phyloP scores from a whole-genome alignment of 1,284 basidiomycete species.

The Puccinia hordei region DNA sequence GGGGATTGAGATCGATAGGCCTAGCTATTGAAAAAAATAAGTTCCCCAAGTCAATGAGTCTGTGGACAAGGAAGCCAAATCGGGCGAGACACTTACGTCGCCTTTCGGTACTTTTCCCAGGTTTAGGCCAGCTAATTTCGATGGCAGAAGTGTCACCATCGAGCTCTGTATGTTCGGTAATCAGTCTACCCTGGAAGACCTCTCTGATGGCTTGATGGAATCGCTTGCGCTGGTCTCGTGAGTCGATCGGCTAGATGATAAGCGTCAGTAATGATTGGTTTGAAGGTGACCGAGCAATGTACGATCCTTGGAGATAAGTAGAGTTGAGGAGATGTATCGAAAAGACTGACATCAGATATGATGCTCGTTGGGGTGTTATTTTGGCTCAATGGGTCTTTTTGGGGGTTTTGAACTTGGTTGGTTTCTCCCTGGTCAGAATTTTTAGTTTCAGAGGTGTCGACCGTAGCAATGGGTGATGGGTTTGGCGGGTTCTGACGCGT shows the following conservation, averaged over 20 bases:
- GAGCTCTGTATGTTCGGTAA: slow-evolving; percentile 70
- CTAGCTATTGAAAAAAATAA: slow-evolving; percentile 38
- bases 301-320: slow-evolving; percentile 2
- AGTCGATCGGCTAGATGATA: slow-evolving; percentile 70
- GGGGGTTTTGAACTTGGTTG: neutral
- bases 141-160: slow-evolving; percentile 21
- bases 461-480: neutral
- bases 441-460: neutral
- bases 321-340: neutral
- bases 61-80: neutral
- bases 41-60: neutral
- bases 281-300: neutral
- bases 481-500: neutral
- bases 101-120: slow-evolving; percentile 33
- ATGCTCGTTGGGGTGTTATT: neutral
- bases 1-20: slow-evolving; percentile 56
- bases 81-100: slow-evolving; percentile 27
- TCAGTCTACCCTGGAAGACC: slow-evolving; percentile 77
- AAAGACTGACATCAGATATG: slow-evolving; percentile 47
- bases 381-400: neutral
- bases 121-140: slow-evolving; percentile 37
- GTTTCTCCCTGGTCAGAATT: no score
- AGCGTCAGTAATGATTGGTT: slow-evolving; percentile 9
- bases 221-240: slow-evolving; percentile 76
- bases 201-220: slow-evolving; percentile 80